Percentiles rank a stretch among this genome's conserved stretches.
phyloP scores from a whole-genome alignment of 2,329 filamentous ascomycete genomes.

The Claviceps pusilla region DNA sequence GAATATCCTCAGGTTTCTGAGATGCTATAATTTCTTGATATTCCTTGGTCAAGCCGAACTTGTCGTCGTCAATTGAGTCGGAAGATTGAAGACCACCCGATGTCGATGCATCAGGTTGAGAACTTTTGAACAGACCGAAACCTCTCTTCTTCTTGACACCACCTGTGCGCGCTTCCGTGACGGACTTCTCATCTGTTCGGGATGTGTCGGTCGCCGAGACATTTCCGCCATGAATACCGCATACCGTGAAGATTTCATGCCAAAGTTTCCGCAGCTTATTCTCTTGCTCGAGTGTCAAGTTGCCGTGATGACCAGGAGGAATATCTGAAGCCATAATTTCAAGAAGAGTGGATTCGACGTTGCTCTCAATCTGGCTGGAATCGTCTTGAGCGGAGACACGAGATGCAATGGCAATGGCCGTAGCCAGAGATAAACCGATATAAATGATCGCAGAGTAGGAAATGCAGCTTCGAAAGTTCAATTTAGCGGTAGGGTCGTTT shows the following conservation, averaged over 20 bases:
- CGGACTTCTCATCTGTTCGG: not conserved
- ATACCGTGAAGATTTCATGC: conserved; percentile 60
- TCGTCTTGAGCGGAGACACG: not conserved
- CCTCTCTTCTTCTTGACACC: conserved; percentile 60
- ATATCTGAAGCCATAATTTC: conserved; percentile 26
- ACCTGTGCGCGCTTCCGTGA: conserved; percentile 19
- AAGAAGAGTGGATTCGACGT: not conserved
- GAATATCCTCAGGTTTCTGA: conserved; percentile 62
- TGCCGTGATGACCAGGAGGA: conserved; percentile 64
- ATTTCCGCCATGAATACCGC: conserved; percentile 37
- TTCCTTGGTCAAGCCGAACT: conserved; percentile 78
- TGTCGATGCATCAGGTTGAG: conserved; percentile 18
- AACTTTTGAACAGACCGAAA: conserved; percentile 50
- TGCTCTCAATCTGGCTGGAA: not conserved
- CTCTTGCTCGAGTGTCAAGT: conserved; percentile 79
- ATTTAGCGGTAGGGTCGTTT: not conserved
- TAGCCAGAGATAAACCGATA: conserved; percentile 2
- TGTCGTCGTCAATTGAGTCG: conserved; percentile 57
- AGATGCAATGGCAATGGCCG: conserved; percentile 3
- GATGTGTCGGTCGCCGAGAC: conserved; percentile 11
- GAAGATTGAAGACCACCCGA: conserved; percentile 20
- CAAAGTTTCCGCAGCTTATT: conserved; percentile 80
- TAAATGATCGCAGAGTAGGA: not conserved
- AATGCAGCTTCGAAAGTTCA: not conserved
- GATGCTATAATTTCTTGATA: conserved; percentile 70